These are phyloP conservation scores for Penstemon eatonii DNA, from an alignment of 257 asterid species.

Conservation along the genomic window DNA sequence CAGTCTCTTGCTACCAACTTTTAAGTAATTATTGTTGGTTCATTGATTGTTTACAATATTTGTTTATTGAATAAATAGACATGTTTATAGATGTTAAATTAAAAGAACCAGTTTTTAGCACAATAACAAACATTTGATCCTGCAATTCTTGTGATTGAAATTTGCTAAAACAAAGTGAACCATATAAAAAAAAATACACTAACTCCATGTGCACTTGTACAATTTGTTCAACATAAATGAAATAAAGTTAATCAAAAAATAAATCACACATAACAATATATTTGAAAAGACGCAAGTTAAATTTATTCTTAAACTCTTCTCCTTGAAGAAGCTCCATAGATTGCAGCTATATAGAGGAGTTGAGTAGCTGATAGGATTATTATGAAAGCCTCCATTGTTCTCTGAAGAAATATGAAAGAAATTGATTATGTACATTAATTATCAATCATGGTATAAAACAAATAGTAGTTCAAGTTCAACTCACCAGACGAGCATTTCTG, in stretches of 20 bases:
- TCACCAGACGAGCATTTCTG: constrained; percentile 78
- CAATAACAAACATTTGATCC: too few relatives aligned
- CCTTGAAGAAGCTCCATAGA: constrained; percentile 61
- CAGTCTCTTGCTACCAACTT: constrained; percentile 8
- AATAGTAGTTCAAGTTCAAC: constrained; percentile 17
- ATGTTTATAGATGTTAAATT: too few relatives aligned
- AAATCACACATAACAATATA: constrained; percentile 17
- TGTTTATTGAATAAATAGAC: not conserved
- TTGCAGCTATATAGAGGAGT: constrained; percentile 63
- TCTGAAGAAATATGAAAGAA: constrained; percentile 40
- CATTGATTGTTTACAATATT: not conserved
- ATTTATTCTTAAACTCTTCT: constrained; percentile 34
- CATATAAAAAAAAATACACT: constrained; percentile 5
- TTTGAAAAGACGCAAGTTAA: not conserved
- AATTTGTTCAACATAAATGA: constrained; percentile 23
- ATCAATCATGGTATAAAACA: not conserved
- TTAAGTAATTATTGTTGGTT: not conserved
- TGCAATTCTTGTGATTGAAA: too few relatives aligned
- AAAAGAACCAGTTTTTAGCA: too few relatives aligned
- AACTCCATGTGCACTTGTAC: constrained; percentile 15
- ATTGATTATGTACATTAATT: not conserved
- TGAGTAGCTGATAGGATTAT: constrained; percentile 81
- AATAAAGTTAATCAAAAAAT: constrained; percentile 3
- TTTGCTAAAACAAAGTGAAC: too few relatives aligned
- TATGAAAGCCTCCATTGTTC: constrained; percentile 91